Conservation (phyloP, 306 rosid genomes). For the Comarum palustre region DNA sequence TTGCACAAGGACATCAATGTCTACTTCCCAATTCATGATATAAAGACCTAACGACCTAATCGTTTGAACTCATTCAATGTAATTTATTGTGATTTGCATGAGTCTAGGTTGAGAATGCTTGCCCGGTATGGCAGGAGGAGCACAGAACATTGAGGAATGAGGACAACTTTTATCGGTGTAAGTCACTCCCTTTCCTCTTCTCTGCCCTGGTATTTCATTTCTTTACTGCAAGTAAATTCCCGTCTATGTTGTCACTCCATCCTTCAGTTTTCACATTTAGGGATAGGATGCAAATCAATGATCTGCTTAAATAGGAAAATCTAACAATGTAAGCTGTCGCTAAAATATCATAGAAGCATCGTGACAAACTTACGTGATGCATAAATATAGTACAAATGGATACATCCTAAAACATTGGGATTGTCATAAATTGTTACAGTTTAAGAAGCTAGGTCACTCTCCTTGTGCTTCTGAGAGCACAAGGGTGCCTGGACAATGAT, state of each 20-base stretch:
- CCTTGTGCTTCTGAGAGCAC: constrained; percentile 59
- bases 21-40: constrained; percentile 11
- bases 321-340: not conserved
- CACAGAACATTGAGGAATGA: not conserved
- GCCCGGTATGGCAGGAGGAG: not conserved
- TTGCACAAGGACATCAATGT: too few relatives aligned
- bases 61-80: not conserved
- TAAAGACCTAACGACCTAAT: not conserved
- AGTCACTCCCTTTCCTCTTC: not conserved
- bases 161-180: not conserved
- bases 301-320: not conserved
- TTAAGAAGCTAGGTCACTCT: constrained; percentile 33
- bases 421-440: not conserved
- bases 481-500: constrained; percentile 85
- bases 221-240: not conserved
- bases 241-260: too few relatives aligned
- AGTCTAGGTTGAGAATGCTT: not conserved
- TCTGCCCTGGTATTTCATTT: not conserved
- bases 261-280: not conserved
- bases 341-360: not conserved
- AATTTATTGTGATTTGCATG: not conserved
- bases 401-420: not conserved
- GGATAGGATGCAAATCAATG: not conserved
- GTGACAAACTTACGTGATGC: not conserved
- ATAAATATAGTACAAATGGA: not conserved